phyloP scores from a whole-genome alignment of 169 alveolate species.

The Eimeria falciformis region DNA sequence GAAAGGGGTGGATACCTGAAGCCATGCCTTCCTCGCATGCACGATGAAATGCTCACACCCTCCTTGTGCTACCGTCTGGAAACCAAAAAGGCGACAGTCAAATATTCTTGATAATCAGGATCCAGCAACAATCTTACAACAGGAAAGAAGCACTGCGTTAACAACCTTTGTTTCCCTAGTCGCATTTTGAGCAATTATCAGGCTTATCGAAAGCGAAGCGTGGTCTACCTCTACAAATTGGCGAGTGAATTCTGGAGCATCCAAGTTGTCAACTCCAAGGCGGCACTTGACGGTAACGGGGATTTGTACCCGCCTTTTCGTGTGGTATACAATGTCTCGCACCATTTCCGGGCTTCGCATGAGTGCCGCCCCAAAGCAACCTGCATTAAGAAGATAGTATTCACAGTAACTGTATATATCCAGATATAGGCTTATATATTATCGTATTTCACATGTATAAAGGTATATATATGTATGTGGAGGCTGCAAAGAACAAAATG shows the following conservation, averaged over 20 bases:
- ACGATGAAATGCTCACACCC: constrained; percentile 94
- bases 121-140: too few relatives aligned
- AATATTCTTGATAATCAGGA: too few relatives aligned
- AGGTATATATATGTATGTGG: neutral
- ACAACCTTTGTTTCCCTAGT: too few relatives aligned
- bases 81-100: too few relatives aligned
- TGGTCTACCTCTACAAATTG: constrained; percentile 75
- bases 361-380: constrained; percentile 98
- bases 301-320: constrained; percentile 75
- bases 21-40: constrained; percentile 97
- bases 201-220: too few relatives aligned
- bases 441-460: neutral
- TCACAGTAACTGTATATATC: neutral
- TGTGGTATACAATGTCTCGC: constrained; percentile 85
- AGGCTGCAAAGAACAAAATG: neutral
- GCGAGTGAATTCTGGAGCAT: constrained; percentile 79
- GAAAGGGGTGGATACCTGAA: constrained; percentile 67
- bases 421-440: neutral
- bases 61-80: constrained; percentile 76
- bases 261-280: constrained; percentile 95
- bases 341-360: constrained; percentile 95
- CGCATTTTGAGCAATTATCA: too few relatives aligned
- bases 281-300: constrained; percentile 96
- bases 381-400: neutral
- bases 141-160: too few relatives aligned